Evolutionary conservation across 805 yeast species (phyloP).

Genomic region (Zygotorulaspora danielsina): DNA sequence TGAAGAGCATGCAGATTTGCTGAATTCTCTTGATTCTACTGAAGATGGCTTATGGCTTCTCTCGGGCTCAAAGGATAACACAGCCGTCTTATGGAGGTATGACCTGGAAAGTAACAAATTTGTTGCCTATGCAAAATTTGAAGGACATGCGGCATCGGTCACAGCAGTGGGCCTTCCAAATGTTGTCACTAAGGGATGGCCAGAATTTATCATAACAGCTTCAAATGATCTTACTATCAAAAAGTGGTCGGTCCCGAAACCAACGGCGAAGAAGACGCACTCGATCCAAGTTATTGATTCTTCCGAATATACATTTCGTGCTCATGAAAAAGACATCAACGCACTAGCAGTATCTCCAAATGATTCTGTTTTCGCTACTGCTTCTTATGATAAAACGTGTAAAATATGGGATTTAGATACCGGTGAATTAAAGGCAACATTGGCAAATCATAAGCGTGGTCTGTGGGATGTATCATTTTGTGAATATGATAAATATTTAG

Average conservation of each 20-base stretch:
- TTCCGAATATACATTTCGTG: slow-evolving; percentile 87
- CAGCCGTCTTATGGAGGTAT: slow-evolving; percentile 78
- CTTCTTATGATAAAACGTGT: slow-evolving; percentile 88
- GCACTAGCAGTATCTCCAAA: slow-evolving; percentile 87
- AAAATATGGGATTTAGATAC: slow-evolving; percentile 80
- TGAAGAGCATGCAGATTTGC: slow-evolving; percentile 82
- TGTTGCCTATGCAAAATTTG: slow-evolving; percentile 54
- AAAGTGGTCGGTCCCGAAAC: slow-evolving; percentile 71
- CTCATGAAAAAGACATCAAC: slow-evolving; percentile 95
- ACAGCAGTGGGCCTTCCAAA: slow-evolving; percentile 77
- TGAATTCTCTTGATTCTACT: slow-evolving; percentile 74
- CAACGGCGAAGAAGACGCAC: slow-evolving; percentile 17
- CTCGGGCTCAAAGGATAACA: slow-evolving; percentile 85
- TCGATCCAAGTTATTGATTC: slow-evolving; percentile 42
- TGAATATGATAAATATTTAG: slow-evolving; percentile 67
- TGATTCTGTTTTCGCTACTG: slow-evolving; percentile 84
- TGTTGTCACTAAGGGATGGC: slow-evolving; percentile 42
- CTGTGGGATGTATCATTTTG: slow-evolving; percentile 89
- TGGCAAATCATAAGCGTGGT: slow-evolving; percentile 91
- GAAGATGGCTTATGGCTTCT: slow-evolving; percentile 85
- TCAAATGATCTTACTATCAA: slow-evolving; percentile 81
- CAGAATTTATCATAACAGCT: slow-evolving; percentile 74
- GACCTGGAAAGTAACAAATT: slow-evolving; percentile 42
- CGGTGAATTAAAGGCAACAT: slow-evolving; percentile 84
- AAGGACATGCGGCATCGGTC: slow-evolving; percentile 85